These are phyloP conservation scores for Solanum tarijense DNA, from an alignment of 257 asterid species.

Conservation along the genomic window DNA sequence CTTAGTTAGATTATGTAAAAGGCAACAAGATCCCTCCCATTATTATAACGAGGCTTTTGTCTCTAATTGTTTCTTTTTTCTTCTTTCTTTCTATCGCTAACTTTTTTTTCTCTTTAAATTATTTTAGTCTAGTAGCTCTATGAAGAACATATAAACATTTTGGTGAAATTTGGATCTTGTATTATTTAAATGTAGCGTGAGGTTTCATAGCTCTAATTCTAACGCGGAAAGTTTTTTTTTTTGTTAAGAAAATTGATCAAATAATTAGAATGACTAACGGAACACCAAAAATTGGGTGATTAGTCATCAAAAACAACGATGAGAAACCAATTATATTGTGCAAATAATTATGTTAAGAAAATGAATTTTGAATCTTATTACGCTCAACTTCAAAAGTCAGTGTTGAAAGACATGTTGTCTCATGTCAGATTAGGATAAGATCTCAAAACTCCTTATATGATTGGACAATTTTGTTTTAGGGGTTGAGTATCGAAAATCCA, in stretches of 20 bases:
- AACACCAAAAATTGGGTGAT: not conserved
- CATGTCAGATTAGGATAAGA: not conserved
- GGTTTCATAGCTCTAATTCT: not conserved
- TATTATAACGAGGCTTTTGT: conserved; percentile 37
- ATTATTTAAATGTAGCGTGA: not conserved
- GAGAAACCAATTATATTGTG: not conserved
- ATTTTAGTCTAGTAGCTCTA: not conserved
- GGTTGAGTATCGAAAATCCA: not conserved
- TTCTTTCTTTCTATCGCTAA: not conserved
- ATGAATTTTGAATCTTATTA: not conserved
- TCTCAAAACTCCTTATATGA: not conserved
- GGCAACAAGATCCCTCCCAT: conserved; percentile 50
- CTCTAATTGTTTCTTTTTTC: conserved; percentile 17
- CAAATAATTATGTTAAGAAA: not conserved
- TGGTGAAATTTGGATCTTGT: not conserved
- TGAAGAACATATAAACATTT: not conserved
- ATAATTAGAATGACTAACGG: not conserved
- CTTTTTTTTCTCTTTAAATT: not conserved
- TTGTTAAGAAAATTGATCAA: not conserved
- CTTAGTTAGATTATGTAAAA: conserved; percentile 10
- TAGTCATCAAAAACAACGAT: not conserved
- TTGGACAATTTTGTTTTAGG: not conserved
- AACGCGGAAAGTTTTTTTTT: not conserved
- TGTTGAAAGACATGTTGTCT: not conserved
- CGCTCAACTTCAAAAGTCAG: not conserved